phyloP scores from a whole-genome alignment of 305 asterid species.

The Fraxinus velutina region DNA sequence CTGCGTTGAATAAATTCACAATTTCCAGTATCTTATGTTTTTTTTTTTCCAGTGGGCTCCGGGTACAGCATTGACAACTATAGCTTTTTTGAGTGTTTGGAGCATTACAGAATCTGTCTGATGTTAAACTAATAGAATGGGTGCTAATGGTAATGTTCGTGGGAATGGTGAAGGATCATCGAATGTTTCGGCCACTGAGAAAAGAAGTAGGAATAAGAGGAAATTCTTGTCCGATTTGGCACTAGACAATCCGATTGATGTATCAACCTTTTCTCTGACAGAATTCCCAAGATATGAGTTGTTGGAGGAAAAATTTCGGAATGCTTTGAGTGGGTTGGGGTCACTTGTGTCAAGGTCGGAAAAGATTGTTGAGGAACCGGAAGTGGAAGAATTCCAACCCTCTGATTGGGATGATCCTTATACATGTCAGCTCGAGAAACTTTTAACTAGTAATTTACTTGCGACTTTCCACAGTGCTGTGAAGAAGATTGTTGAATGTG shows the following conservation, averaged over 20 bases:
- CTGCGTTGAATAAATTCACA: neutral
- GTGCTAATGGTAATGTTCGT: slow-evolving; percentile 26
- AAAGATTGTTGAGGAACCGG: slow-evolving; percentile 25
- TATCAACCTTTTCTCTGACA: slow-evolving; percentile 32
- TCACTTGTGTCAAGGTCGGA: slow-evolving; percentile 29
- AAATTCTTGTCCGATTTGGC: slow-evolving; percentile 46
- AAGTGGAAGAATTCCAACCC: slow-evolving; percentile 26
- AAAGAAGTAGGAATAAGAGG: slow-evolving; percentile 62
- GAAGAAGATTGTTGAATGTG: slow-evolving; percentile 50
- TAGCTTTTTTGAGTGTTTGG: slow-evolving; percentile 8
- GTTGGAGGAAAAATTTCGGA: slow-evolving; percentile 38
- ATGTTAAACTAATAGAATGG: slow-evolving; percentile 31
- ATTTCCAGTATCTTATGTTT: neutral
- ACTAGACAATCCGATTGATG: slow-evolving; percentile 27
- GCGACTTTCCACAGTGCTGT: slow-evolving; percentile 44
- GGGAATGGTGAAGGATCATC: slow-evolving; percentile 28
- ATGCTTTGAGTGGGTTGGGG: slow-evolving; percentile 31
- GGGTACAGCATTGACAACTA: slow-evolving; percentile 9
- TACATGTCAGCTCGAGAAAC: slow-evolving; percentile 48
- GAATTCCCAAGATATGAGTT: slow-evolving; percentile 55
- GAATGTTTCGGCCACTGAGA: slow-evolving; percentile 27
- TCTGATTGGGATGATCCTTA: slow-evolving; percentile 62
- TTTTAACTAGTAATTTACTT: slow-evolving; percentile 40
- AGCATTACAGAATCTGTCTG: neutral
- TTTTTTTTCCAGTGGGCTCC: slow-evolving; percentile 8